A percentile compares a stretch with the other conserved stretches of the same genome.
Evolutionary conservation across 2,329 filamentous ascomycete species (phyloP).

Genomic region (Epichloe aotearoae): DNA sequence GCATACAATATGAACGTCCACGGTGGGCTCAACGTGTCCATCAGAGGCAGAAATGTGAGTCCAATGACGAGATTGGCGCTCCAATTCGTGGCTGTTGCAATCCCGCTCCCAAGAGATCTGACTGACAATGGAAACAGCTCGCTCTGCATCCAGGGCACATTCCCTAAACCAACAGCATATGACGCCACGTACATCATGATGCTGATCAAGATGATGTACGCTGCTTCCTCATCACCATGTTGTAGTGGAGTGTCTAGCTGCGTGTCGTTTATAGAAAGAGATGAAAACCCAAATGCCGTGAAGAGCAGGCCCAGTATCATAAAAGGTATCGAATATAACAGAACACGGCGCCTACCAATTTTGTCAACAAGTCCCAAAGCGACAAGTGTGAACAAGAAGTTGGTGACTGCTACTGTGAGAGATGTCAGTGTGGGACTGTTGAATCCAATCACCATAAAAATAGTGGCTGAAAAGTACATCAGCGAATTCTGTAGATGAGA

Average conservation of each 20-base stretch:
- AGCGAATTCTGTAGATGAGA: constrained; percentile 52
- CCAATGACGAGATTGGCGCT: constrained; percentile 74
- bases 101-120: constrained; percentile 56
- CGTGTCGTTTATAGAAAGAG: constrained; percentile 34
- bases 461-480: constrained; percentile 84
- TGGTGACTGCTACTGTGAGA: constrained; percentile 68
- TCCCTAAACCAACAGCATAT: constrained; percentile 79
- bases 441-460: constrained; percentile 68
- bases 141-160: constrained; percentile 92
- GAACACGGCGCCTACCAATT: constrained; percentile 64
- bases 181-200: constrained; percentile 75
- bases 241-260: constrained; percentile 3
- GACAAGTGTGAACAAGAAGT: constrained; percentile 65
- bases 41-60: constrained; percentile 76
- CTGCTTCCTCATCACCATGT: constrained; percentile 20
- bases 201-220: constrained; percentile 52
- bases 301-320: constrained; percentile 64
- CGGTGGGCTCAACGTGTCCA: constrained; percentile 58
- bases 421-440: constrained; percentile 66
- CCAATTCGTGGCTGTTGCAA: constrained; percentile 78
- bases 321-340: constrained; percentile 71
- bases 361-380: constrained; percentile 68
- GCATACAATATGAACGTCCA: constrained; percentile 79
- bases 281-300: constrained; percentile 60
- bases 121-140: constrained; percentile 76